phyloP scores from a whole-genome alignment of 1,284 basidiomycete species.

The Tremellales sp. region DNA sequence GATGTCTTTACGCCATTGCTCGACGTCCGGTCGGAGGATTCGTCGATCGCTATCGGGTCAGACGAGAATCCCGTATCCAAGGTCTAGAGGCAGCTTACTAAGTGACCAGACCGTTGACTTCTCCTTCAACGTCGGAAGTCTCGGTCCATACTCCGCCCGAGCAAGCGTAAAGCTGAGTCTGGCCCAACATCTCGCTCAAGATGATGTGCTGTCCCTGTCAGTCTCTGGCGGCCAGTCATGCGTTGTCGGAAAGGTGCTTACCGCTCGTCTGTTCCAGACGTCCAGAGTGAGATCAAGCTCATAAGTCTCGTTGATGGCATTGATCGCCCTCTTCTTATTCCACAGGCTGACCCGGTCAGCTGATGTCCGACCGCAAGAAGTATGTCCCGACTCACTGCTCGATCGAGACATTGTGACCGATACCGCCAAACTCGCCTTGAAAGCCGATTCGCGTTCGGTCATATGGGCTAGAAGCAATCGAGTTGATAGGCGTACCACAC shows the following conservation, averaged over 20 bases:
- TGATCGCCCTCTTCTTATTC: slow-evolving; percentile 13
- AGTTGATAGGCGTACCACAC: slow-evolving; percentile 12
- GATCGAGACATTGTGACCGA: slow-evolving; percentile 20
- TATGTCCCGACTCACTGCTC: slow-evolving; percentile 14
- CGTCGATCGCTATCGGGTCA: slow-evolving; percentile 12
- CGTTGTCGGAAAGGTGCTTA: slow-evolving; percentile 3
- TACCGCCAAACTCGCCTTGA: slow-evolving; percentile 24
- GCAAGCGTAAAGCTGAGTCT: slow-evolving; percentile 11
- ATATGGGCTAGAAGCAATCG: slow-evolving; percentile 11
- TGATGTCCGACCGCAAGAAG: neutral
- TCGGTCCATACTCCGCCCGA: slow-evolving; percentile 22
- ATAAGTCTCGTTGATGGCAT: slow-evolving; percentile 17
- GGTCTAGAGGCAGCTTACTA: slow-evolving; percentile 9
- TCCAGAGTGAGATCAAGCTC: slow-evolving; percentile 13
- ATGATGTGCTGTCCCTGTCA: slow-evolving; percentile 6
- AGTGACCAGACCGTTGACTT: slow-evolving; percentile 22
- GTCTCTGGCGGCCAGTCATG: no score
- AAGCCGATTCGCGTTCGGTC: slow-evolving; percentile 19
- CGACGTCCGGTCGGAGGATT: slow-evolving; percentile 7
- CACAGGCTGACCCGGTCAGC: slow-evolving; percentile 10
- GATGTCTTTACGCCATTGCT: slow-evolving; percentile 16
- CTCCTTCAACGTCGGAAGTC: slow-evolving; percentile 24
- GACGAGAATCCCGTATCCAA: neutral
- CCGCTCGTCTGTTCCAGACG: slow-evolving; percentile 17
- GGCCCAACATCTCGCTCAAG: slow-evolving; percentile 6